Base-by-base conservation (phyloP, 345 rosid species). In the Populus alba region DNA sequence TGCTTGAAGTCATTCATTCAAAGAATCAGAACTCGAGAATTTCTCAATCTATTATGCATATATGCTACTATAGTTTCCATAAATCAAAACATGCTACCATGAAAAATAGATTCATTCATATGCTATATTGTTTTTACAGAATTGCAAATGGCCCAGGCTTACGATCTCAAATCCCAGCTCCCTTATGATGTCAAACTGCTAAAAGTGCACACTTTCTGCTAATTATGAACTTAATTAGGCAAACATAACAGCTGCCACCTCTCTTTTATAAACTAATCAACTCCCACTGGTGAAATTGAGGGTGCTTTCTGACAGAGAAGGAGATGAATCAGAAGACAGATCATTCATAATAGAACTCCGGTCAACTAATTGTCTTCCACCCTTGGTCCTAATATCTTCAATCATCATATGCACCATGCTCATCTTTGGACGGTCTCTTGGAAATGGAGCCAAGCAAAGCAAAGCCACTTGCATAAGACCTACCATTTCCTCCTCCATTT, bases 361-460 rank as follows among this genome's bases (percentile, higher is more conserved):
- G 1, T 66, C 72, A 71, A 68, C 79, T 55, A 74, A 71, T 18
- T 22, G 20, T 45, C 70, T 53, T 22, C 75, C 79, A 35, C 78
- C 81, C 51, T 71, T 83, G 3, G 57, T 75, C 78, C 81, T 81
- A 16, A 85, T 84, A 72, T 82, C 87, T 68, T 84, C 87, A 68
- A 85, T 82, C 85, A 84, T 83, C 29, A 70, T 39, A 63, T 75
- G 79, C 49, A 87, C 83, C 67, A 76, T 69, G 41, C 80, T 84
- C 83, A 84, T 87, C 75, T 81, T 85, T 22, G 90, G 90, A 47
- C 87, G 77, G 51, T 84, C 83, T 73, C 83, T 83, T 0, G 90
- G 86, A 80, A 71, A 45, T n/a, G 78, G 25, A 38, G 90, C 78
- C 73, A 87, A 74, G 74, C 90, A 87, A 33, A 81, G 81, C 75